Conservation (phyloP, 257 asterid genomes). For the Solanum chaucha region DNA sequence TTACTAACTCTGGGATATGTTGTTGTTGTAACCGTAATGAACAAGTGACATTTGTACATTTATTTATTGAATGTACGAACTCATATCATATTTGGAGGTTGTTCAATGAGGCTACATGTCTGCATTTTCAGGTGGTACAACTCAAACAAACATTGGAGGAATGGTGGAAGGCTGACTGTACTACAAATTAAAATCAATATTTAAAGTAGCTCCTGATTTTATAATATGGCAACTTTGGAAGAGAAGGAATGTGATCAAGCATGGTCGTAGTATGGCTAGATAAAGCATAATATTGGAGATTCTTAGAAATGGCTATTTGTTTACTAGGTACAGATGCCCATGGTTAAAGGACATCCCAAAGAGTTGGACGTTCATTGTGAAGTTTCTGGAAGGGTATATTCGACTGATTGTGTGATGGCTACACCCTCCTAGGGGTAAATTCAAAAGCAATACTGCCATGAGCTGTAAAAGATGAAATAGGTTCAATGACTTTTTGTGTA, state of each 20-base stretch:
- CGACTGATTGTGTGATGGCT: background rate
- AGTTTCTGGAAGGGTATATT: background rate
- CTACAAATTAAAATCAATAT: too few species aligned
- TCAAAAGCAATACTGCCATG: background rate
- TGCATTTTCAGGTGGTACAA: background rate
- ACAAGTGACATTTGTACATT: background rate
- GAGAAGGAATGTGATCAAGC: too few species aligned
- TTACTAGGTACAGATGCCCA: background rate
- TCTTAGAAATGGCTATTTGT: too few species aligned
- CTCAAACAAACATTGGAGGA: background rate
- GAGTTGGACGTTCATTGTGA: background rate
- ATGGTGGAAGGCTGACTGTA: too few species aligned
- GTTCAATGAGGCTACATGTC: background rate
- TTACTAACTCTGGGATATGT: too few species aligned
- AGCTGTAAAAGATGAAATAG: too few species aligned
- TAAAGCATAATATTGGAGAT: too few species aligned
- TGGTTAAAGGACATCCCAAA: background rate
- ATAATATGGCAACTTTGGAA: too few species aligned
- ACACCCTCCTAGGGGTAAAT: background rate
- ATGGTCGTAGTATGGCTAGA: too few species aligned
- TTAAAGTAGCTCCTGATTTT: too few species aligned
- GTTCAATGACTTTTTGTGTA: too few species aligned
- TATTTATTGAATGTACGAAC: background rate
- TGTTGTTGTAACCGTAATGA: background rate
- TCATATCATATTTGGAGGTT: background rate